These are phyloP conservation scores for Diplodia scrobiculata DNA, from an alignment of 2,329 filamentous ascomycete genomes.

Conservation along the genomic window DNA sequence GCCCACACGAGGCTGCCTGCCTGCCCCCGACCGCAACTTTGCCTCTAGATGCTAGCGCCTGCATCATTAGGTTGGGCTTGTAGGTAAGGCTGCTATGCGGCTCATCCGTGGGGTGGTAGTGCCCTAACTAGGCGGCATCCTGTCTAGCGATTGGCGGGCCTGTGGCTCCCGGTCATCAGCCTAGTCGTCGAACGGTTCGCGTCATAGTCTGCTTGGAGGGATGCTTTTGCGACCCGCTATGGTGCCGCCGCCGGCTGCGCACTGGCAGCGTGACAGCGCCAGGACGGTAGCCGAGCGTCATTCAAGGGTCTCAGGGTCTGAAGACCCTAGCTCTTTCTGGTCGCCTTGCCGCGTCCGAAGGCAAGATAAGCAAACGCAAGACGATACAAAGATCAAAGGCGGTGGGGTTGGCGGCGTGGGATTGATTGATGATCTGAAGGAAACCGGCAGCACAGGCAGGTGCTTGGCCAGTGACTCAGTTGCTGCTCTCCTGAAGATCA, in stretches of 20 bases:
- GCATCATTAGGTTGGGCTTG: not conserved
- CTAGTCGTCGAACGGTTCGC: not conserved
- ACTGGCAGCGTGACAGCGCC: too few species aligned
- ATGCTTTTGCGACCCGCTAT: too few species aligned
- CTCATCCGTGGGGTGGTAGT: not conserved
- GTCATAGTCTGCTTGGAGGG: too few species aligned
- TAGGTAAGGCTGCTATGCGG: not conserved
- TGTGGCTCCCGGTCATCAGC: not conserved
- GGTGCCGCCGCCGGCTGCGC: too few species aligned
- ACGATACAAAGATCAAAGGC: not conserved
- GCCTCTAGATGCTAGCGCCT: not conserved
- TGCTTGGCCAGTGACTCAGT: not conserved
- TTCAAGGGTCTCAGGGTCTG: too few species aligned
- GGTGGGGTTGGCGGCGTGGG: not conserved
- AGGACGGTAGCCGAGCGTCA: not conserved
- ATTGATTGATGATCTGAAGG: slow-evolving; percentile 7
- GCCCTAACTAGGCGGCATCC: not conserved
- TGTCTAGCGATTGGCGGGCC: not conserved
- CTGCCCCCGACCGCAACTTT: not conserved
- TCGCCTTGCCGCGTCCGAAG: not conserved
- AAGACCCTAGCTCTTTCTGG: not conserved
- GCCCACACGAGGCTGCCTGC: not conserved
- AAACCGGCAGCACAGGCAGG: not conserved
- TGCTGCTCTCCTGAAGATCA: slow-evolving; percentile 19
- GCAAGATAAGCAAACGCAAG: not conserved